These are phyloP conservation scores for Neurospora tetrasperma DNA, from an alignment of 495 filamentous ascomycete genomes.

Conservation along the genomic window DNA sequence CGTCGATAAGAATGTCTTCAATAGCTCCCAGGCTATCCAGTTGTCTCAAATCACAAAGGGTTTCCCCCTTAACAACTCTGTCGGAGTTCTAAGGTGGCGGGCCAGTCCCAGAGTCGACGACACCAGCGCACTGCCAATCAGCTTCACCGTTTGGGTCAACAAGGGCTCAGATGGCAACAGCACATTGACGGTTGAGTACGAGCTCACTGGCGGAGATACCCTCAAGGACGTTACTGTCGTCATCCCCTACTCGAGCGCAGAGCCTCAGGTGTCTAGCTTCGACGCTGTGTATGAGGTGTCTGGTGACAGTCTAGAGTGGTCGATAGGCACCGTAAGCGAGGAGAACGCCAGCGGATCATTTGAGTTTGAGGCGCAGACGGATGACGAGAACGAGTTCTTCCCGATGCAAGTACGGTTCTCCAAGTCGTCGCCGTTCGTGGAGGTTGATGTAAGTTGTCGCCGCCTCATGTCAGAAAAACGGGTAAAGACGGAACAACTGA, in stretches of 20 bases:
- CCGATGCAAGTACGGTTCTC: constrained; percentile 88
- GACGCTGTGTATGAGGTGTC: constrained; percentile 91
- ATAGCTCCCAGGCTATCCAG: constrained; percentile 66
- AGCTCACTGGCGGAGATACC: constrained; percentile 62
- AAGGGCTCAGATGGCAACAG: constrained; percentile 67
- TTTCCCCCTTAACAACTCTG: constrained; percentile 84
- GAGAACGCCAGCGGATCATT: constrained; percentile 75
- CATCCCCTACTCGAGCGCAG: constrained; percentile 72
- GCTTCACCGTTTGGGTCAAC: constrained; percentile 93
- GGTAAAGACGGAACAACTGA: constrained; percentile 12
- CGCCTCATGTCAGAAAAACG: neutral
- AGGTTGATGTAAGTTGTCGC: constrained; percentile 65
- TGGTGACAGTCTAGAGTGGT: constrained; percentile 90
- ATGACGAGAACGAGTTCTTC: constrained; percentile 86
- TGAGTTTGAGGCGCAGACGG: constrained; percentile 83
- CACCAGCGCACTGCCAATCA: constrained; percentile 68
- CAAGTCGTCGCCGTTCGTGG: constrained; percentile 75
- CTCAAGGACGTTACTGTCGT: constrained; percentile 77
- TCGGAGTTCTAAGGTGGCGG: constrained; percentile 84
- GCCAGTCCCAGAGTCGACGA: constrained; percentile 62
- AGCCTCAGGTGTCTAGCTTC: constrained; percentile 83
- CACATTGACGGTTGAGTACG: constrained; percentile 87
- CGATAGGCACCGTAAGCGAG: constrained; percentile 70
- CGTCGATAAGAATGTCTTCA: constrained; percentile 79
- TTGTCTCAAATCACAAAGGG: constrained; percentile 72